Base-by-base conservation (phyloP, 1,284 basidiomycete species). In the Trichosporon sp. region DNA sequence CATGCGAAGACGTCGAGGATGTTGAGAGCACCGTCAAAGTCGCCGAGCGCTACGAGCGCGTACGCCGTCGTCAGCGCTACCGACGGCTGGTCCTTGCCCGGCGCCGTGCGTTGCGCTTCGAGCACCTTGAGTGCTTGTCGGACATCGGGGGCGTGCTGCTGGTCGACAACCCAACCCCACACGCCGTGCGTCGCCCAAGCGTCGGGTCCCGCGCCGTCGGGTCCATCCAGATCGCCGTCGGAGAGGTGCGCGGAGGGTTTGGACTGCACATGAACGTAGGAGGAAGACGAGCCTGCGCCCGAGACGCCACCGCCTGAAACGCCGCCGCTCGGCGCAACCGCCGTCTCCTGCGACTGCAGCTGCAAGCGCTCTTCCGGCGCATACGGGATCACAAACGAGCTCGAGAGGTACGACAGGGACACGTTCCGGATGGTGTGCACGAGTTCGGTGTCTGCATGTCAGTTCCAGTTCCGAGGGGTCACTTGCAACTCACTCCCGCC, bases 11-110 rank as follows among this genome's bases (percentile, higher is more conserved):
- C 83, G 31, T 85, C 81, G 6, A 92, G 86, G 68, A 90, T 85
- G 1, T 83, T 77, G 19, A 94, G 83, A 70, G 91, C 92, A 68
- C 89, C 88, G 1, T 86, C 81, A 16, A 90, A 89, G 19, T 88
- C 85, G 38, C 89, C 89, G 2, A 93, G 83, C 0, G 92, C 91
- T 80, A 92, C 92, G 2, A 89, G 88, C 76, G 91, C 90, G 81
- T 92, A 93, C 2, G 91, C 92, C 54, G 91, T 83, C 0, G 88
- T 86, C 68, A 92, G 86, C 72, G 88, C 43, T 2, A 83, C 76
- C 12, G 83, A 81, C 81, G 82, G 65, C 11, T 26, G 56, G 56
- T 81, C 79, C 14, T 65, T 73, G n/a, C 46, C 31, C 32, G 66
- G 26, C 31, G 56, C 56, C 12, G 31, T 14, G 26, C 51, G 21